Conservation (phyloP, 768 basidiomycete species). For the Agrocybe chaxingu region DNA sequence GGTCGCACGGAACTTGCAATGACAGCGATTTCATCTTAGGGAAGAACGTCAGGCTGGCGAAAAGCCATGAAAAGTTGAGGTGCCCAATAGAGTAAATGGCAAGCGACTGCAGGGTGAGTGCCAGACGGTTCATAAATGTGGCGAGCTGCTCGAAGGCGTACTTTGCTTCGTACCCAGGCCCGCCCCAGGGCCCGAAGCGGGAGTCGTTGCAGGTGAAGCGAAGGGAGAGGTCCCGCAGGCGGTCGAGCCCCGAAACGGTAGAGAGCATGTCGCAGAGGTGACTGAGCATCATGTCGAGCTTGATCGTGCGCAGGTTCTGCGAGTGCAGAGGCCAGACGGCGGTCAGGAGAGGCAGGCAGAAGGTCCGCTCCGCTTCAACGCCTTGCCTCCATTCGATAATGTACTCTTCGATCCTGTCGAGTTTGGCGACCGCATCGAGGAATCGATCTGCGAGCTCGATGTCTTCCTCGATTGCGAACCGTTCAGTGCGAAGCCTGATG, state of each 20-base stretch:
- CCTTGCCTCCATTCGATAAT: constrained; percentile 15
- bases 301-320: constrained; percentile 5
- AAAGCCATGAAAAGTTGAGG: constrained; percentile 15
- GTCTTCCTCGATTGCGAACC: constrained; percentile 9
- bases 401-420: constrained; percentile 7
- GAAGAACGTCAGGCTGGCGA: constrained; percentile 10
- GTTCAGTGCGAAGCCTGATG: not conserved
- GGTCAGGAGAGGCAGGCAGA: constrained; percentile 14
- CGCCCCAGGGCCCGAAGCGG: not conserved
- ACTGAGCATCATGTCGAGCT: constrained; percentile 12
- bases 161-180: constrained; percentile 1
- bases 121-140: constrained; percentile 13
- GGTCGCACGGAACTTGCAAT: constrained; percentile 14
- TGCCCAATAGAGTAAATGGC: constrained; percentile 13
- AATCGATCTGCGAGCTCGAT: constrained; percentile 13
- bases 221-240: constrained; percentile 6
- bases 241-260: constrained; percentile 8
- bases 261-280: constrained; percentile 8
- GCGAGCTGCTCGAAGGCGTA: constrained; percentile 10
- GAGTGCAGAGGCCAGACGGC: constrained; percentile 8
- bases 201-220: constrained; percentile 4
- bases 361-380: constrained; percentile 6
- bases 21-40: constrained; percentile 12
- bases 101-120: constrained; percentile 10
- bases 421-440: constrained; percentile 8